Base-by-base conservation (phyloP, 2,329 filamentous ascomycete species). In the Cladosporium sp. region DNA sequence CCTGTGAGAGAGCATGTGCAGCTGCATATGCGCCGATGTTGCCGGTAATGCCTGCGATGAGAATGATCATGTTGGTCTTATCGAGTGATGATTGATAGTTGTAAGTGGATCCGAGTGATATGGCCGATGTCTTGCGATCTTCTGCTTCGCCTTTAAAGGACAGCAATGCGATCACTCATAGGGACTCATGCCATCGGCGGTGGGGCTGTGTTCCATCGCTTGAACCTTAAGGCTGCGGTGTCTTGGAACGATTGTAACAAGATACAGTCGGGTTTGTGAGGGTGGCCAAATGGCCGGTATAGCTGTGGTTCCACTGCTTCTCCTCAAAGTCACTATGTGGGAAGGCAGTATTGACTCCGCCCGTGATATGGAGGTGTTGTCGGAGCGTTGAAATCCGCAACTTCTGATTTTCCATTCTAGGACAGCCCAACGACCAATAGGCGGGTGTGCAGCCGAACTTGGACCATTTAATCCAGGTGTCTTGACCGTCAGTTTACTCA, bases 1-100 rank as follows among this genome's bases (percentile, higher is more conserved):
- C 73, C 32, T 78, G 59, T 75, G 24, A 78, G 69, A 57, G 75
- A 71, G 60, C 82, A 78, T 55, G 51, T 8, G 28, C 44, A 62
- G 67, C 67, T 8, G 68, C 63, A 28, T 67, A 44, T 12, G 65
- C 44, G 51, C 68, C 67, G 34, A 67, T 62, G 58, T 65, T 63
- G 36, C 59, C 67, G 5, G 61, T 64, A 14, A 62, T 69, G 58
- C 64, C 64, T 11, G 65, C 63, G 34, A 65, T 58, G n/a, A 67
- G 34, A 52, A 65, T 36, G 4, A 61, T 30, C 66, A 68, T 38
- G 32, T 32, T 61, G 52, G 30, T 47, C 1, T 21, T 21, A n/a
- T 0, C 8, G 12, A 30, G 18, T 18, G 12, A n/a, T 7, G 3
- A 0, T 15, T n/a, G 12, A 21, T 12, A n/a, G 12, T 47, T 47